These are phyloP conservation scores for Scutellaria baicalensis DNA, from an alignment of 257 asterid genomes.

Conservation along the genomic window DNA sequence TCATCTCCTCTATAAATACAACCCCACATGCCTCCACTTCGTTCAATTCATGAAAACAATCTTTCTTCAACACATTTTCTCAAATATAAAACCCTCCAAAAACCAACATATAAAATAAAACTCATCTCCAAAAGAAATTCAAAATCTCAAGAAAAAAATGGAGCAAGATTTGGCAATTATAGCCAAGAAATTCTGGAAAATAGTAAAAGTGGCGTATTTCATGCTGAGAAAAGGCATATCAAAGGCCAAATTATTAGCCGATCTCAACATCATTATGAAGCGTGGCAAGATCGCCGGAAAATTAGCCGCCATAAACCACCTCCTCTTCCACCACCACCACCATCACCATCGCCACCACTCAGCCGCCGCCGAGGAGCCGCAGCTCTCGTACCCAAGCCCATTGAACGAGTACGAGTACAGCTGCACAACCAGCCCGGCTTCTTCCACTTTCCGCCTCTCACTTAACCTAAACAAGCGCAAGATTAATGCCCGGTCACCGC, in stretches of 20 bases:
- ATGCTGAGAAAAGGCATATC: conserved; percentile 69
- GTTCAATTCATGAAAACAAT: conserved; percentile 13
- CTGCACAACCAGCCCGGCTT: conserved; percentile 55
- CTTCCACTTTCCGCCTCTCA: conserved; percentile 36
- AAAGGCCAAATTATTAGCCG: conserved; percentile 47
- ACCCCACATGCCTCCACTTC: conserved; percentile 1
- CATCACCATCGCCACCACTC: conserved; percentile 2
- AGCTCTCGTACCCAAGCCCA: conserved; percentile 12
- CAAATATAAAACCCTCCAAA: neutral
- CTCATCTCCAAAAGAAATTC: neutral
- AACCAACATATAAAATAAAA: neutral
- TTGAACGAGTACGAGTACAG: conserved; percentile 57
- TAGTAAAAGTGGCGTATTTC: conserved; percentile 43
- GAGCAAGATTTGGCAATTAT: conserved; percentile 59
- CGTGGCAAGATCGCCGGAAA: conserved; percentile 80
- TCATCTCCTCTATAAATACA: conserved; percentile 31
- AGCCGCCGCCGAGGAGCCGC: conserved; percentile 14
- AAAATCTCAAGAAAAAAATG: conserved; percentile 27
- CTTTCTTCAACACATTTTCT: neutral
- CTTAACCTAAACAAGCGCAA: conserved; percentile 45
- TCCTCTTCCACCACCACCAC: conserved; percentile 38
- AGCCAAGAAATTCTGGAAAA: conserved; percentile 64
- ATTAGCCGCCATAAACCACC: conserved; percentile 47
- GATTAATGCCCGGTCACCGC: conserved; percentile 11
- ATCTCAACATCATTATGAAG: conserved; percentile 52